Evolutionary conservation across 768 basidiomycete genomes (phyloP), one percentile per base, ranked within the genome.

Genomic region (Amanita pallidorosea): DNA sequence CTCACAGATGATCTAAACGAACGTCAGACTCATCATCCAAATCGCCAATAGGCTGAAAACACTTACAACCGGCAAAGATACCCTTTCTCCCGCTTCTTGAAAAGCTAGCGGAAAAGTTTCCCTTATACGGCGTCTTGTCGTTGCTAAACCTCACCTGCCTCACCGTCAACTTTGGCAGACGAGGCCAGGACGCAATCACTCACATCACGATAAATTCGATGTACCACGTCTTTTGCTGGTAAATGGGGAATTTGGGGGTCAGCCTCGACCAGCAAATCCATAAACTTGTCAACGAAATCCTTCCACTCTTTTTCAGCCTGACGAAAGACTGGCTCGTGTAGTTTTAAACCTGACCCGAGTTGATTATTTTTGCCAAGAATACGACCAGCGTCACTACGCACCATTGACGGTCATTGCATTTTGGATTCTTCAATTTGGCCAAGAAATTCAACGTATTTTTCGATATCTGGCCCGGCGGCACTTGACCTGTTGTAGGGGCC

Each of bases 91-190:
- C 95, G 25, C 86, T 86, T 43, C 96, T 73, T 3, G 91, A 93
- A 57, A 94, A 88, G 49, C 83, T 85, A 0, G 89, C 87, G 0
- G 85, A 85, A 29, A 97, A 75, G 8, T 74, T 73, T 5, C 65
- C 77, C 67, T 98, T 98, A 70, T 99, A 99, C 0, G 95, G 95
- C 4, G 95, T 99, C 69, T 93, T 94, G 62, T 93, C 88, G 51
- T 89, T 89, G 61, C 87, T 90, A 66, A 95, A 96, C 12, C 93
- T 79, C 20, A 95, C 64, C 88, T 91, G 53, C 5, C 15, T 52
- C 38, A 20, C 20, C 22, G n/a, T 25, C 33, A 49, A 11, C 11
- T 9, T 11, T 17, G 45, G 11, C 18, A 9, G 22, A 15, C 40
- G 34, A 45, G 56, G 27, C 17, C 29, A 22, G 45, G 31, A 41